phyloP scores from a whole-genome alignment of 345 rosid species.

The Gossypium anomalum region DNA sequence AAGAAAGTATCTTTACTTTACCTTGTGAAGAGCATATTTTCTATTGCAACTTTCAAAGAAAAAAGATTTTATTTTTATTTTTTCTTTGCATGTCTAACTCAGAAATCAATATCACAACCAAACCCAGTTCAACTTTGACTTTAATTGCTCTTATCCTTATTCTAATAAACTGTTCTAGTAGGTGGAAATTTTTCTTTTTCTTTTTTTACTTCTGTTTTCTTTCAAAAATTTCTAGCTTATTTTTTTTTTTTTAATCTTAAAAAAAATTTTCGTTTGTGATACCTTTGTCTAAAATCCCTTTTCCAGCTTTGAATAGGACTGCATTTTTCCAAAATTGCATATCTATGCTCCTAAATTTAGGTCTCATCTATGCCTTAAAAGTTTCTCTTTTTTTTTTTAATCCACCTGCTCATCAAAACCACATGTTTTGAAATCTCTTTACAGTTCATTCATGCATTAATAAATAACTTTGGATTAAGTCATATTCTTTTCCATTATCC shows the following conservation, averaged over 20 bases:
- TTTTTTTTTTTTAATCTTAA: neutral
- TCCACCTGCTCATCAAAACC: neutral
- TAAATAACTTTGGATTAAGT: neutral
- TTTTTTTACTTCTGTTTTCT: neutral
- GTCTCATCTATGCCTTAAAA: conserved; percentile 31
- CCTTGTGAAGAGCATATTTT: neutral
- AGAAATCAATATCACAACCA: neutral
- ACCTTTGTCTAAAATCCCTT: conserved; percentile 8
- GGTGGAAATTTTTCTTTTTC: too few species aligned
- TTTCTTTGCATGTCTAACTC: neutral
- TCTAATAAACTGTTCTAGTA: neutral
- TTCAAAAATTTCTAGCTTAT: neutral
- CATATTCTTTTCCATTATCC: neutral
- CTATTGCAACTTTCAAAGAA: neutral
- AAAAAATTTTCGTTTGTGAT: neutral
- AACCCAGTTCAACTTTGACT: conserved; percentile 14
- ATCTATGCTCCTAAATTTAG: conserved; percentile 23
- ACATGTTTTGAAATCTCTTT: conserved; percentile 4
- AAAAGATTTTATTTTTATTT: neutral
- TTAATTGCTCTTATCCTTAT: neutral
- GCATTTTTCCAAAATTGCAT: conserved; percentile 1
- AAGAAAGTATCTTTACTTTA: neutral
- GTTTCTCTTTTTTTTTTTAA: conserved; percentile 16
- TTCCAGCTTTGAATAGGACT: conserved; percentile 26
- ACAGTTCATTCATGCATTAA: conserved; percentile 18